These are phyloP conservation scores for Podaxis carcinomalis DNA, from an alignment of 768 basidiomycete genomes.

Conservation along the genomic window DNA sequence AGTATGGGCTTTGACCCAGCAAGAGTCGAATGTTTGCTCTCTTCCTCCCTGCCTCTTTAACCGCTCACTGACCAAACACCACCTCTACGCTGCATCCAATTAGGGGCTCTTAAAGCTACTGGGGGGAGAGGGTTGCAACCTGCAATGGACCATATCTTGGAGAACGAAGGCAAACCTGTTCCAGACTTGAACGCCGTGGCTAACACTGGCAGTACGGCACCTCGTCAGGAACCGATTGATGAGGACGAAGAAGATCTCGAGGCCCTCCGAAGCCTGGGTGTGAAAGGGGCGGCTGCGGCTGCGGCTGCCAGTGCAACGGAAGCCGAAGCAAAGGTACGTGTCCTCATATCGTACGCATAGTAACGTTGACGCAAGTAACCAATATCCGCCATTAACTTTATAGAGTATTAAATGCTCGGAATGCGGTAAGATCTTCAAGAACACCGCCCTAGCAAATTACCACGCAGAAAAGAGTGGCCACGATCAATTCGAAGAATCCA, in stretches of 20 bases:
- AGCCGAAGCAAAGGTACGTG: conserved; percentile 61
- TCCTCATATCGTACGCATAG: neutral
- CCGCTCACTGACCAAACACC: conserved; percentile 7
- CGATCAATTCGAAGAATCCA: conserved; percentile 93
- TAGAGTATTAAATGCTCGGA: conserved; percentile 82
- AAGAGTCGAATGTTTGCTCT: conserved; percentile 76
- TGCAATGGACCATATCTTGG: conserved; percentile 86
- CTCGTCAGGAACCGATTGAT: conserved; percentile 34
- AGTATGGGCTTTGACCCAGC: conserved; percentile 85
- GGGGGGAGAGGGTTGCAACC: conserved; percentile 81
- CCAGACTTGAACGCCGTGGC: conserved; percentile 53
- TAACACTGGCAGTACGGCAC: conserved; percentile 25
- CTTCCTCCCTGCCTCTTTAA: conserved; percentile 11
- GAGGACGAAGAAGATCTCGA: conserved; percentile 73
- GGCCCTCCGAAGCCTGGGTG: conserved; percentile 49
- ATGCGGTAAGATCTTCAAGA: conserved; percentile 84
- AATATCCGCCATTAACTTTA: neutral
- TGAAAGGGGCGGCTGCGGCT: conserved; percentile 18
- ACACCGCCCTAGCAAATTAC: conserved; percentile 83
- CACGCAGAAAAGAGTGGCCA: conserved; percentile 96
- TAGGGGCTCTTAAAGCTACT: conserved; percentile 90
- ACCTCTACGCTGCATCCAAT: neutral
- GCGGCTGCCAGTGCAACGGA: conserved; percentile 26
- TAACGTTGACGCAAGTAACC: neutral
- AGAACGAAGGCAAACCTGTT: conserved; percentile 71